Evolutionary conservation across 192 early-diverging fungal genomes (phyloP), one percentile per base, ranked within the genome.

Genomic region (Rhizophagus prolifer): DNA sequence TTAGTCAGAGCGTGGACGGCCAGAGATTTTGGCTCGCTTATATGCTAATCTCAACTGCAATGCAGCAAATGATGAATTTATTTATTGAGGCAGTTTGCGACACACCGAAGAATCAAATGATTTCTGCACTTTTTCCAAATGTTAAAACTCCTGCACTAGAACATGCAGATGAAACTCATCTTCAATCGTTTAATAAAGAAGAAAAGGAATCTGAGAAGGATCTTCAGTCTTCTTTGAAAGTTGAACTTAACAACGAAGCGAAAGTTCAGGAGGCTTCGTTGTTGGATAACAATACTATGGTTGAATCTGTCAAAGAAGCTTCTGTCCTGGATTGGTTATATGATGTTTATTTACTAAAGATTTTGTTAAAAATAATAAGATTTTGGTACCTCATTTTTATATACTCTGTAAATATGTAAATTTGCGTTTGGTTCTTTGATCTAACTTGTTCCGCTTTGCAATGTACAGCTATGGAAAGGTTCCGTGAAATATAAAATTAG

Each of bases 271-370:
- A 73, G 31, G 2, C 58, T 19, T 41, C 66, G 2, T 61, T 73
- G 50, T 58, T 73, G 28, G 71, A 73, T 12, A 73, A 38, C 34
- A 64, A 65, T 54, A 50, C 16, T 8, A 31, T 76, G 21, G 74
- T 76, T 8, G 74, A 65, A 50, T 38, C n/a, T 54, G 46, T 36
- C 28, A 66, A 63, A 54, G 74, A 76, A 66, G 74, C 74, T 13
- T 76, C 74, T 66, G 74, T 76, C 16, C 44, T 76, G 1, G 74
- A 76, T 65, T 76, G 74, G 74, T 63, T 76, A 50, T 76, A 76
- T 59, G 74, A 76, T 46, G 44, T 16, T 4, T 14, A 47, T 54
- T 54, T 54, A 54, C 41, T 44, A 12, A 44, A 44, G 10, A 44
- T 44, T 19, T 54, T 54, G 2, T 7, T 19, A 21, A 54, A 54